A percentile compares a stretch with the other conserved stretches of the same genome.
phyloP scores from a whole-genome alignment of 169 alveolate genomes.

The Babesia gibsoni region DNA sequence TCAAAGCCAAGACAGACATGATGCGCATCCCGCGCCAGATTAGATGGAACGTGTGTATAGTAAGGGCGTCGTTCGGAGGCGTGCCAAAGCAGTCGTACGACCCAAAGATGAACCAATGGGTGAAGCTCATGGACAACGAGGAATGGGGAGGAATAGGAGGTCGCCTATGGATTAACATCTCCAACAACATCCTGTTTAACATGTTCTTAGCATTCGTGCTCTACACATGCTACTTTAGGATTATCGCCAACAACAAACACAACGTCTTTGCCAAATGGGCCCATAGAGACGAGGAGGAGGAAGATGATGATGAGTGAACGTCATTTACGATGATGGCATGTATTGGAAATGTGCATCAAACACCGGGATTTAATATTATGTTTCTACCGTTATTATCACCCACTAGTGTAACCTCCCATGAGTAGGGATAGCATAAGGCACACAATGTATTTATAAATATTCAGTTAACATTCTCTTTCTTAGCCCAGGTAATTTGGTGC shows the following conservation, averaged over 20 bases:
- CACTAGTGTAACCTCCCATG: too few species aligned
- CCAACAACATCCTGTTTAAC: slow-evolving; percentile 66
- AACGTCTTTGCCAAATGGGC: slow-evolving; percentile 76
- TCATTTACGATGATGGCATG: too few species aligned
- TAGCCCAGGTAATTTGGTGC: too few species aligned
- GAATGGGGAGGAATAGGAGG: slow-evolving; percentile 81
- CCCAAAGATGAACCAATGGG: slow-evolving; percentile 74
- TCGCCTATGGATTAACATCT: slow-evolving; percentile 68
- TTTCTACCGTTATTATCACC: too few species aligned
- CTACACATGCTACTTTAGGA: slow-evolving; percentile 66
- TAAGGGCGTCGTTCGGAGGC: slow-evolving; percentile 73
- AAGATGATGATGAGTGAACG: too few species aligned
- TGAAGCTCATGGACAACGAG: slow-evolving; percentile 74
- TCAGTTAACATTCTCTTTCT: too few species aligned
- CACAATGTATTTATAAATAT: too few species aligned
- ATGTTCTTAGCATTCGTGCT: slow-evolving; percentile 70
- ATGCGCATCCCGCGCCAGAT: slow-evolving; percentile 54
- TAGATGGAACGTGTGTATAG: slow-evolving; percentile 64
- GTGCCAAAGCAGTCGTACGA: slow-evolving; percentile 74
- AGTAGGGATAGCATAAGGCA: too few species aligned
- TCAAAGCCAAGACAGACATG: slow-evolving; percentile 38
- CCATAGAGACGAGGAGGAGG: slow-evolving; percentile 59
- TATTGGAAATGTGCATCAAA: too few species aligned
- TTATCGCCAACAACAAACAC: slow-evolving; percentile 72
- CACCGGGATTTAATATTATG: too few species aligned